These are phyloP conservation scores for Conidiobolus incongruus DNA, from an alignment of 371 early-diverging fungal species.

Conservation along the genomic window DNA sequence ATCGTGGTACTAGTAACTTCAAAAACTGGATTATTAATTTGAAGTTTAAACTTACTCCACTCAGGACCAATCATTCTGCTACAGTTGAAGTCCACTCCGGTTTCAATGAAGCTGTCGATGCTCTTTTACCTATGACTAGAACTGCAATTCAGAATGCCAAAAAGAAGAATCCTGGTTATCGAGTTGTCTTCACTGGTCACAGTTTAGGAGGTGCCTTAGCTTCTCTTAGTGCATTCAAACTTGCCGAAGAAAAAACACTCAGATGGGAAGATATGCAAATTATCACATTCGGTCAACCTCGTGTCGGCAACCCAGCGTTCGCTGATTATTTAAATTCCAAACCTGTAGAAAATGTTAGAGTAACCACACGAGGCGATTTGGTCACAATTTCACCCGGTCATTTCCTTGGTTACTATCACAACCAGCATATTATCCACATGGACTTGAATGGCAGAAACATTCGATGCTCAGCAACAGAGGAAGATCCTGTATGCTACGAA, in stretches of 20 bases:
- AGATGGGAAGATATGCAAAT: background rate
- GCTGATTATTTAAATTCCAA: slow-evolving; percentile 13
- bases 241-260: background rate
- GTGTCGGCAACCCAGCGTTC: slow-evolving; percentile 20
- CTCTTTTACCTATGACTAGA: background rate
- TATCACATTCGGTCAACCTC: slow-evolving; percentile 17
- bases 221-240: background rate
- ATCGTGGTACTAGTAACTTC: background rate
- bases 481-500: too few relatives aligned
- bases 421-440: too few relatives aligned
- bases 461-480: too few relatives aligned
- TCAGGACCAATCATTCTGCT: too few relatives aligned
- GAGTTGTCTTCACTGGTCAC: slow-evolving; percentile 5
- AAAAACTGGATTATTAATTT: background rate
- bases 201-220: slow-evolving; percentile 5
- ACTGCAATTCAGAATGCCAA: background rate
- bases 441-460: too few relatives aligned
- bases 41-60: background rate
- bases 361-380: background rate
- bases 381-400: too few relatives aligned
- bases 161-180: slow-evolving; percentile 3
- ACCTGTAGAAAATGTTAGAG: slow-evolving; percentile 12
- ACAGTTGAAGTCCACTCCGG: too few relatives aligned
- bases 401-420: too few relatives aligned
- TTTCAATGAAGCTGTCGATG: too few relatives aligned